A percentile compares a stretch with the other conserved stretches of the same genome.
These are phyloP conservation scores for Dichomitus squalens DNA, from an alignment of 1,284 basidiomycete species.

Conservation along the genomic window DNA sequence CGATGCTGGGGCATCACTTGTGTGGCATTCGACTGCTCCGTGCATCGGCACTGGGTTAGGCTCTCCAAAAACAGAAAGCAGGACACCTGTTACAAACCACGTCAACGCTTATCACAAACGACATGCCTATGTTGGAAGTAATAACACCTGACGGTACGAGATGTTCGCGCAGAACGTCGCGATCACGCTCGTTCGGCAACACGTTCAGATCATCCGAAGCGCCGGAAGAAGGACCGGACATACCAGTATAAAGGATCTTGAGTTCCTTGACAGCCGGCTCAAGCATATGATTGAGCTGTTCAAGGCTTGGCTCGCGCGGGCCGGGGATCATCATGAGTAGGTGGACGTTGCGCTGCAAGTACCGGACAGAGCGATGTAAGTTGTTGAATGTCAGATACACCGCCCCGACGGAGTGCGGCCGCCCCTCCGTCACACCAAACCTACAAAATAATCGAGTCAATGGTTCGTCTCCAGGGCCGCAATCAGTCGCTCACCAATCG, in stretches of 20 bases:
- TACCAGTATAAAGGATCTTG: neutral
- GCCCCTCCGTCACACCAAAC: conserved; percentile 25
- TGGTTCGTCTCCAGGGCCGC: too few relatives aligned
- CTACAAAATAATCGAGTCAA: conserved; percentile 19
- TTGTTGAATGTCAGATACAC: conserved; percentile 32
- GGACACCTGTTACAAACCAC: neutral
- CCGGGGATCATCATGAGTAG: conserved; percentile 37
- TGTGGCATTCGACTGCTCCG: neutral
- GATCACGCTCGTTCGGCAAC: too few relatives aligned
- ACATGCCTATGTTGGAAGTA: too few relatives aligned
- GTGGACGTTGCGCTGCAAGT: conserved; percentile 28
- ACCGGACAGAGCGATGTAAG: conserved; percentile 28
- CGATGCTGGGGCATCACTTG: neutral
- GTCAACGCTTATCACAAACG: too few relatives aligned
- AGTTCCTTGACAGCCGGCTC: conserved; percentile 37
- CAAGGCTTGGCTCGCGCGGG: conserved; percentile 34
- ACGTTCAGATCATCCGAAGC: neutral
- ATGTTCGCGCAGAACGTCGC: neutral
- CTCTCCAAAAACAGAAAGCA: neutral
- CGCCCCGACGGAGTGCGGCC: conserved; percentile 33
- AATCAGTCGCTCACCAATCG: conserved; percentile 29
- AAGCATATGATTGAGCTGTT: conserved; percentile 38
- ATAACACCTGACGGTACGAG: neutral
- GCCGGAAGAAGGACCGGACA: neutral
- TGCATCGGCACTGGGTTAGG: neutral